Conservation (phyloP, 2,329 filamentous ascomycete genomes). For the Fusarium sp. region DNA sequence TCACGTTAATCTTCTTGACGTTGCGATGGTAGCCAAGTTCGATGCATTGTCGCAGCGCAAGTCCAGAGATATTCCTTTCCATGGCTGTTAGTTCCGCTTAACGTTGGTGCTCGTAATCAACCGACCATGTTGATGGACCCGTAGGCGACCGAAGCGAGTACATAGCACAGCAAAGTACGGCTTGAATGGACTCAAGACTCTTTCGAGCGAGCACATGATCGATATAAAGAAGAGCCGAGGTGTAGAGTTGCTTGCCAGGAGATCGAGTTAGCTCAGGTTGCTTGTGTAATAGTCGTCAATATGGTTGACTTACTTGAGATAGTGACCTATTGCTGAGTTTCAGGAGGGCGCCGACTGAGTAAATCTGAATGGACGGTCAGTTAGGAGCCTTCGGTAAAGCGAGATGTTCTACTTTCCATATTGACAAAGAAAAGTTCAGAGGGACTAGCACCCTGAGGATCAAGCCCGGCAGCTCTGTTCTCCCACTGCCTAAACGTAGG, state of each 20-base stretch:
- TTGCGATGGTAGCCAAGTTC: conserved; percentile 26
- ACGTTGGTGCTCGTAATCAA: background rate
- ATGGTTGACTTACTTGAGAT: conserved; percentile 4
- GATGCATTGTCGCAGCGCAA: conserved; percentile 25
- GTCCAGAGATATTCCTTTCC: conserved; percentile 21
- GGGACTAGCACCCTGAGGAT: background rate
- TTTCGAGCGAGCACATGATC: conserved; percentile 29
- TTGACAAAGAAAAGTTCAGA: conserved; percentile 18
- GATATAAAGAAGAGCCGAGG: conserved; percentile 4
- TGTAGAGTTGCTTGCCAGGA: conserved; percentile 13
- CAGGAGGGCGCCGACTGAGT: conserved; percentile 21
- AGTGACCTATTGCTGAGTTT: background rate
- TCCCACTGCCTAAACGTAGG: conserved; percentile 27
- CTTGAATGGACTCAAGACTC: conserved; percentile 50
- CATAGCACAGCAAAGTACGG: conserved; percentile 49
- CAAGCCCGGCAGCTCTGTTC: background rate
- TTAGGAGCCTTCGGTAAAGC: no score
- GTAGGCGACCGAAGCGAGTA: conserved; percentile 48
- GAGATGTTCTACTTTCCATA: conserved; percentile 2
- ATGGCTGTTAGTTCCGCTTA: background rate
- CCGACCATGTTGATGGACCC: conserved; percentile 50
- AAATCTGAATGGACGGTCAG: background rate
- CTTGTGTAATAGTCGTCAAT: background rate
- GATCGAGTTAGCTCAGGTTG: no score
- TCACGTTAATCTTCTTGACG: background rate